phyloP scores from a whole-genome alignment of 2,329 filamentous ascomycete species.

The Hypoxylon sp. region DNA sequence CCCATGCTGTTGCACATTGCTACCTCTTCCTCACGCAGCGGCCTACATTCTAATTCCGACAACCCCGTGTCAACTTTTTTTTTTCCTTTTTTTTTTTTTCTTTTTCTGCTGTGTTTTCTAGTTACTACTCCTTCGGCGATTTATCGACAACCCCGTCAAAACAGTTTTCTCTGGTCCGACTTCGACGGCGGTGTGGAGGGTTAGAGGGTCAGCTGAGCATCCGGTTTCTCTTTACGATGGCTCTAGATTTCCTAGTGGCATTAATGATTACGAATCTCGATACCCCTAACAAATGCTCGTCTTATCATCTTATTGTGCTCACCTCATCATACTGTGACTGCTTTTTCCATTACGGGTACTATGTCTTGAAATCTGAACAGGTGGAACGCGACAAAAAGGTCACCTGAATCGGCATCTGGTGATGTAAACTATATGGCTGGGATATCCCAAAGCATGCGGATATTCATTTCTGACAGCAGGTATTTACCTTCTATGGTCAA shows the following conservation, averaged over 20 bases:
- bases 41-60: constrained; percentile 16
- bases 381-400: no score
- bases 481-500: no score
- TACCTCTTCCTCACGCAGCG: constrained; percentile 8
- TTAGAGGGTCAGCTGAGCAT: constrained; percentile 18
- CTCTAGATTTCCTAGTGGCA: constrained; percentile 27
- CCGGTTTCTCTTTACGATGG: constrained; percentile 11
- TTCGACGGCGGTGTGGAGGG: constrained; percentile 1
- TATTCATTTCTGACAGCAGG: no score
- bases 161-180: constrained; percentile 1
- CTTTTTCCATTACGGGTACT: not conserved
- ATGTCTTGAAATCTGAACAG: no score
- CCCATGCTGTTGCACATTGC: no score
- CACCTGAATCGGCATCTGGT: not conserved
- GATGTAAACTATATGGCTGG: not conserved
- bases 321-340: not conserved
- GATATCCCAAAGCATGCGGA: not conserved
- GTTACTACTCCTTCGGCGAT: constrained; percentile 11
- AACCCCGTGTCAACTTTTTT: constrained; percentile 2
- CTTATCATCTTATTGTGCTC: not conserved
- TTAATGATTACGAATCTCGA: constrained; percentile 42
- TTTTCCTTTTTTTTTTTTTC: not conserved
- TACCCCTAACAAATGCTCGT: constrained; percentile 29
- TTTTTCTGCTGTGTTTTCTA: no score
- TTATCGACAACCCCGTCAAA: not conserved